phyloP scores from a whole-genome alignment of 2,329 filamentous ascomycete species.

The Botrytis sinoallii region DNA sequence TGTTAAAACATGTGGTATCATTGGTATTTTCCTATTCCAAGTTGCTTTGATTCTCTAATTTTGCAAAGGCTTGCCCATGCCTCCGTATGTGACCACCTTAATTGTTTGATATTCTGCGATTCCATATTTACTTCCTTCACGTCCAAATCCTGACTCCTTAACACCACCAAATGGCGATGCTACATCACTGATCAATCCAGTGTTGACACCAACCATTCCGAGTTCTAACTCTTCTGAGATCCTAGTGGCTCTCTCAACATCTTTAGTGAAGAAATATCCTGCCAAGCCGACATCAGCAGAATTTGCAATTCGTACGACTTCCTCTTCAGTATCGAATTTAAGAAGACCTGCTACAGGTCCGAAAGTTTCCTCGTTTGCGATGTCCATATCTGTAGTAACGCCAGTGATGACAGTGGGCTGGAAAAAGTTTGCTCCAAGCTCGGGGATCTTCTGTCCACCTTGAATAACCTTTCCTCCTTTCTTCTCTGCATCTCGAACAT shows the following conservation, averaged over 20 bases:
- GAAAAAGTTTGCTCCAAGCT: constrained; percentile 83
- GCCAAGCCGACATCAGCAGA: constrained; percentile 80
- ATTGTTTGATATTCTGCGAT: constrained; percentile 52
- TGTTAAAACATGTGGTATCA: constrained; percentile 5
- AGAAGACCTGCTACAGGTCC: constrained; percentile 90
- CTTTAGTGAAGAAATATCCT: constrained; percentile 83
- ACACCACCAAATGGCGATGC: constrained; percentile 56
- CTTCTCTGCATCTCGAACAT: constrained; percentile 73
- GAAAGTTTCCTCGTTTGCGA: constrained; percentile 89
- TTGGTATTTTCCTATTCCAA: constrained; percentile 1
- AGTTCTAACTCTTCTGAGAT: constrained; percentile 72
- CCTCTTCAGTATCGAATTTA: constrained; percentile 81
- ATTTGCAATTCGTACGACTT: constrained; percentile 84
- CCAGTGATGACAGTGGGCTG: constrained; percentile 84
- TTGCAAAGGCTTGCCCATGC: constrained; percentile 58
- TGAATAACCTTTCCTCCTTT: constrained; percentile 74
- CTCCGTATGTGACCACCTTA: constrained; percentile 52
- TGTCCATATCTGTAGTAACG: constrained; percentile 80
- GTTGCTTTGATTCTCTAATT: constrained; percentile 19
- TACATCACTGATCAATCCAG: constrained; percentile 57
- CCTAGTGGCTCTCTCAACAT: constrained; percentile 57
- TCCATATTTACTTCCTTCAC: constrained; percentile 54
- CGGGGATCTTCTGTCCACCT: constrained; percentile 70
- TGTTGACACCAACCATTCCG: constrained; percentile 85
- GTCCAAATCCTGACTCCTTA: constrained; percentile 54